Percentiles rank a stretch among this genome's conserved stretches.
These are phyloP conservation scores for Colletotrichum sp. DNA, from an alignment of 2,329 filamentous ascomycete genomes.

Conservation along the genomic window DNA sequence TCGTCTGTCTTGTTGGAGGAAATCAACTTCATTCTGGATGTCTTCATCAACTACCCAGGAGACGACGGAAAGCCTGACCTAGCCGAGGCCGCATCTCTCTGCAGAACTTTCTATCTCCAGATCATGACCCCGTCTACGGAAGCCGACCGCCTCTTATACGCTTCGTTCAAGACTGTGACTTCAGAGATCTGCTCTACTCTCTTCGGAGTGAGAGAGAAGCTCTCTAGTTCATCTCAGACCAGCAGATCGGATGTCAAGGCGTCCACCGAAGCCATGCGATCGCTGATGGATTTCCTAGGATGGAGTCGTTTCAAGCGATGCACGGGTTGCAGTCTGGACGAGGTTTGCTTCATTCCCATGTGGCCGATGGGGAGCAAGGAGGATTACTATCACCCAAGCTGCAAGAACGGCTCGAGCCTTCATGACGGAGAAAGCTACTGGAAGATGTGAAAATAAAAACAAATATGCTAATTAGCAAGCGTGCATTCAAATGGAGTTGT, in stretches of 20 bases:
- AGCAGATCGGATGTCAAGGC: background rate
- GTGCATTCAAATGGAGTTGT: background rate
- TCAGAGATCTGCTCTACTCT: slow-evolving; percentile 32
- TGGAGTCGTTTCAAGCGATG: slow-evolving; percentile 68
- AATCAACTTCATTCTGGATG: slow-evolving; percentile 37
- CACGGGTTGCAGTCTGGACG: slow-evolving; percentile 52
- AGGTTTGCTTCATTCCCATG: slow-evolving; percentile 66
- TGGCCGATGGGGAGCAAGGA: slow-evolving; percentile 63
- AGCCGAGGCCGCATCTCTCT: slow-evolving; percentile 41
- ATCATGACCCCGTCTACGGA: slow-evolving; percentile 28
- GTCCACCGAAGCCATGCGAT: slow-evolving; percentile 16
- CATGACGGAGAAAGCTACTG: background rate
- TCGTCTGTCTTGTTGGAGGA: slow-evolving; percentile 23
- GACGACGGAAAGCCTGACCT: slow-evolving; percentile 31
- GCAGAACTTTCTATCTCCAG: slow-evolving; percentile 45
- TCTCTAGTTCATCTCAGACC: background rate
- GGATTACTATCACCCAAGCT: slow-evolving; percentile 48
- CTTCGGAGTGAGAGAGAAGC: background rate
- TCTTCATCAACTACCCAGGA: slow-evolving; percentile 41
- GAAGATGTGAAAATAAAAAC: background rate
- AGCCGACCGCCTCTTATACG: slow-evolving; percentile 40
- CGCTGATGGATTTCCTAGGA: slow-evolving; percentile 52
- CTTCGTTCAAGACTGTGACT: slow-evolving; percentile 37
- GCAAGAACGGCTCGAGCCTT: background rate
- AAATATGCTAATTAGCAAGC: background rate